Evolutionary conservation across 2,329 filamentous ascomycete genomes (phyloP), one percentile per base, ranked within the genome.

Genomic region (Tolypocladium ophioglossoides): DNA sequence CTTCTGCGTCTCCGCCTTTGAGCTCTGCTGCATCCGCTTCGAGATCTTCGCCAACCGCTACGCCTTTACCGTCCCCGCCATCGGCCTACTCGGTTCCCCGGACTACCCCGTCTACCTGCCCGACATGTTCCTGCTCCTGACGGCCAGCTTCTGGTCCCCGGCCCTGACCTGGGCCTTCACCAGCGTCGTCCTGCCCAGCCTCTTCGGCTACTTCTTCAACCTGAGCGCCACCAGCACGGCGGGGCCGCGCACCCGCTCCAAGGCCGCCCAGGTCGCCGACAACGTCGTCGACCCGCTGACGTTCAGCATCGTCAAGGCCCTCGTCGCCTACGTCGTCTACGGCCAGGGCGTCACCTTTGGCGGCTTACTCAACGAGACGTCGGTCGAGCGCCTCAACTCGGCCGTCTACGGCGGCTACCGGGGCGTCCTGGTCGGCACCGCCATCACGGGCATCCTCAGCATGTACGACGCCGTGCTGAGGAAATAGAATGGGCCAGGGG

Each of bases 161-260:
- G 82, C 87, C 54, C 76, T 84, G 9, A 77, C 91, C 22, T 97
- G 91, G 91, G 68, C 82, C 6, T 67, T 85, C 38, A 94, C 90
- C 11, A 87, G 82, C 66, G 69, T 89, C 53, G 64, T 88, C 46
- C 60, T 92, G 32, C 92, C 92, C 2, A 74, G 85, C 51, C 58
- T 87, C 35, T 76, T 84, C 44, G 89, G 88, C 30, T 97, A 94
- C 74, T 95, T 96, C 68, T 87, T 95, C 80, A 97, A 97, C 71
- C 71, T 96, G 64, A 89, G 85, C 40, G 73, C 76, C 50, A 78
- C 75, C 63, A 74, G 68, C 63, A 70, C 68, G 65, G 61, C 59
- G 63, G 66, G 61, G 56, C 66, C 62, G 46, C 73, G 74, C 59
- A 76, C 74, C 60, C 77, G 75, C 65, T 66, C 66, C 52, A 67